phyloP scores from a whole-genome alignment of 495 filamentous ascomycete genomes.

The Clavariopsis aquatica region DNA sequence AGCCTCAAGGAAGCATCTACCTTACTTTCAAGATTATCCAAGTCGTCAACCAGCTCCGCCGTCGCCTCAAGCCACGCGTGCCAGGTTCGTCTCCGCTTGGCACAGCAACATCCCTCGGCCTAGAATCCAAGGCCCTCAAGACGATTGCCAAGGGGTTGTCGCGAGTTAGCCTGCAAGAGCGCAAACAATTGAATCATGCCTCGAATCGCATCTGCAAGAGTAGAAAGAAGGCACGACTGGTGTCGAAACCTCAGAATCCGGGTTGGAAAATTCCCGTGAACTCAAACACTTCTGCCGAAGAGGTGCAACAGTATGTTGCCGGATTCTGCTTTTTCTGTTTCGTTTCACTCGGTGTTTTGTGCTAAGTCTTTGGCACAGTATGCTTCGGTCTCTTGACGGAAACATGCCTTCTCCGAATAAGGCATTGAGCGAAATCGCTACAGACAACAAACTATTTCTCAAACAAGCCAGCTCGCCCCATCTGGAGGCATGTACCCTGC shows the following conservation, averaged over 20 bases:
- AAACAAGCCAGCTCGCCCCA: slow-evolving; percentile 16
- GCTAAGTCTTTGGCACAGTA: slow-evolving; percentile 32
- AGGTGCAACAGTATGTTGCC: slow-evolving; percentile 35
- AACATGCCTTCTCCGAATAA: slow-evolving; percentile 21
- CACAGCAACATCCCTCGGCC: slow-evolving; percentile 22
- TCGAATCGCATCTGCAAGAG: slow-evolving; percentile 25
- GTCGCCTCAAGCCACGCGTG: slow-evolving; percentile 32
- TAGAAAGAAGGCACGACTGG: slow-evolving; percentile 13
- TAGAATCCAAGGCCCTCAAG: slow-evolving; percentile 25
- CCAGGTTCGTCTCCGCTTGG: slow-evolving; percentile 20
- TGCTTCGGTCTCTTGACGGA: slow-evolving; percentile 26
- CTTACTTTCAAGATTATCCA: slow-evolving; percentile 36
- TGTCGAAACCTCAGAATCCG: slow-evolving; percentile 24
- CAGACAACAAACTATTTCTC: slow-evolving; percentile 33
- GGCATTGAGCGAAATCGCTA: slow-evolving; percentile 27
- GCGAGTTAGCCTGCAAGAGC: slow-evolving; percentile 12
- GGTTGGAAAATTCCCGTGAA: slow-evolving; percentile 15
- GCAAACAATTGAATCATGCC: slow-evolving; percentile 14
- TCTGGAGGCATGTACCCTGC: slow-evolving; percentile 26
- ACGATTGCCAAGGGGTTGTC: slow-evolving; percentile 26
- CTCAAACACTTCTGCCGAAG: slow-evolving; percentile 28
- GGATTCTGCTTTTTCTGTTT: slow-evolving; percentile 20
- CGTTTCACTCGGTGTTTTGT: slow-evolving; percentile 24
- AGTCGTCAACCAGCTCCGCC: slow-evolving; percentile 37
- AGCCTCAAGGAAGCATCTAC: slow-evolving; percentile 25